These are phyloP conservation scores for Yamadazyma conglobata DNA, from an alignment of 1,139 yeast species.

Conservation along the genomic window DNA sequence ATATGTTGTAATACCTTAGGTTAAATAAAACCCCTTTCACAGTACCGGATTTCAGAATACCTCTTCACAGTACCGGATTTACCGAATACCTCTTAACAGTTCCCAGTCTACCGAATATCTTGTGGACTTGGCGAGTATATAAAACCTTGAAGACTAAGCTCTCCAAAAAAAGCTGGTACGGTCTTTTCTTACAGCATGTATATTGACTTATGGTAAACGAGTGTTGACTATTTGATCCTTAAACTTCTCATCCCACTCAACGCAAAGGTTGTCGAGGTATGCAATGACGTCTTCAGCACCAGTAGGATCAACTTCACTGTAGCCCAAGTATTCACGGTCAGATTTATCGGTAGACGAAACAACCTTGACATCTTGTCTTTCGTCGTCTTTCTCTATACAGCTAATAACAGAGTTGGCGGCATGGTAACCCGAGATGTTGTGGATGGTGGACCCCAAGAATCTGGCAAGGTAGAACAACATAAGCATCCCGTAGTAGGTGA, in stretches of 20 bases:
- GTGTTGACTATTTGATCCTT: constrained; percentile 69
- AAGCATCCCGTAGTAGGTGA: constrained; percentile 85
- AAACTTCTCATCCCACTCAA: constrained; percentile 59
- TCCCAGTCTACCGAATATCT: too few species aligned
- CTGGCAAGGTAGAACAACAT: constrained; percentile 81
- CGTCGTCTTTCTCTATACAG: constrained; percentile 33
- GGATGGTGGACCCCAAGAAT: constrained; percentile 78
- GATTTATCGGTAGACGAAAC: constrained; percentile 67
- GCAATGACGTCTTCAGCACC: constrained; percentile 62
- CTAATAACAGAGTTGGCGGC: constrained; percentile 81
- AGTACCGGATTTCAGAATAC: too few species aligned
- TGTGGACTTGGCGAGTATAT: too few species aligned
- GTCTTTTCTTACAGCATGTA: not conserved
- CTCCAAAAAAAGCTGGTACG: too few species aligned
- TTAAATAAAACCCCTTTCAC: too few species aligned
- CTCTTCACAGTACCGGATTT: too few species aligned
- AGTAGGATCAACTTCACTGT: constrained; percentile 54
- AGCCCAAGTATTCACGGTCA: constrained; percentile 63
- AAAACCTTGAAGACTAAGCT: too few species aligned
- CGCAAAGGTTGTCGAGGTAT: constrained; percentile 53
- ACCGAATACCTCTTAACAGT: too few species aligned
- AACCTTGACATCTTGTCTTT: constrained; percentile 55
- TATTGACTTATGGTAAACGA: constrained; percentile 21
- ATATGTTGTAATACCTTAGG: too few species aligned
- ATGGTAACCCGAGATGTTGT: constrained; percentile 79